Evolutionary conservation across 192 early-diverging fungal species (phyloP).

Genomic region (Coemansia furcata): DNA sequence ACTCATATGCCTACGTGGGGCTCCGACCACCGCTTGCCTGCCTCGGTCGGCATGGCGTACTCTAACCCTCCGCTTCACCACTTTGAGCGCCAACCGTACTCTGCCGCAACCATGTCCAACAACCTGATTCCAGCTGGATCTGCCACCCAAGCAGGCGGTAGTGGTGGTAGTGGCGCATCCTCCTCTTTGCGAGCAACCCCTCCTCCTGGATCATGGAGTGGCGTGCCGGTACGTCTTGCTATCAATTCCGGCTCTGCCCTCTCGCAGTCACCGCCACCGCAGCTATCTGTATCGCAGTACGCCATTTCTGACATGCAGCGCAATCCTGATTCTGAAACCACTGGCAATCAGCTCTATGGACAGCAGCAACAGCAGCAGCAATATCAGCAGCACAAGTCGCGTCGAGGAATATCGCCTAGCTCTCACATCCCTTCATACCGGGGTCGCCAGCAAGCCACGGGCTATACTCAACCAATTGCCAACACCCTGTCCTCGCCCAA

Average conservation of each 20-base stretch:
- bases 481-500: constrained; percentile 9
- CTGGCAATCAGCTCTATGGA: constrained; percentile 2
- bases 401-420: constrained; percentile 3
- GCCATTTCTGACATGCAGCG: constrained; percentile 8
- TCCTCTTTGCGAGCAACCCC: constrained; percentile 6
- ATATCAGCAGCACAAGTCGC: constrained; percentile 8
- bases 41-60: constrained; percentile 14
- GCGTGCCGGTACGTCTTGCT: constrained; percentile 1
- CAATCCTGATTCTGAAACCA: constrained; percentile 2
- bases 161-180: neutral
- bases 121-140: neutral
- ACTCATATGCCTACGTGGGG: constrained; percentile 19
- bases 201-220: constrained; percentile 5
- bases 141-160: constrained; percentile 1
- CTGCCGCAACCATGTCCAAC: constrained; percentile 8
- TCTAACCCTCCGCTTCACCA: constrained; percentile 12
- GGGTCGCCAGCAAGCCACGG: constrained; percentile 3
- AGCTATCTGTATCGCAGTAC: constrained; percentile 9
- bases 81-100: constrained; percentile 11
- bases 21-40: constrained; percentile 15
- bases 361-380: constrained; percentile 19
- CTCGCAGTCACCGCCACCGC: constrained; percentile 28
- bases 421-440: neutral
- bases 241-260: constrained; percentile 8
- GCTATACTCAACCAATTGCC: constrained; percentile 5